Evolutionary conservation across 2,329 filamentous ascomycete species (phyloP), one percentile per base, ranked within the genome.

Genomic region (Metarhizium brunneum): DNA sequence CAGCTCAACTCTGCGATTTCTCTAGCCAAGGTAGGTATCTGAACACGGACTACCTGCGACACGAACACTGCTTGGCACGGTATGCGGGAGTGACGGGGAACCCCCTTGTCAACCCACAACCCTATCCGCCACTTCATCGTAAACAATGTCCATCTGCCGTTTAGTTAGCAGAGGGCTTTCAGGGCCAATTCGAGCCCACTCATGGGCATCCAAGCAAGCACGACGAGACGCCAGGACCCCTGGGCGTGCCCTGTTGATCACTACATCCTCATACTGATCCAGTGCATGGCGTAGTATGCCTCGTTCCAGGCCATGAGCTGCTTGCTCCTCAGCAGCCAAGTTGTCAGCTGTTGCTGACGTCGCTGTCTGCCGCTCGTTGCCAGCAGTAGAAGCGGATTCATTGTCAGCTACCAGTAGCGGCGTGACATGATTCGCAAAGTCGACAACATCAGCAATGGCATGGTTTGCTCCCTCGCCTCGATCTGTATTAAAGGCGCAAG

Each of bases 391-490:
- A 4, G 35, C 7, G 13, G 3, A 3, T 43, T 14, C 16, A 43
- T 43, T 43, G 4, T 16, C 16, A 6, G 43, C n/a, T 29, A 55
- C 49, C 35, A 67, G 58, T 2, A 57, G 29, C 0, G 69, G 65
- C 0, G 62, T 35, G 1, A 73, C 60, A 5, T 62, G 62, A 10
- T 71, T 67, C 0, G 71, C 67, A 47, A 82, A 69, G 40, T 77
- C 73, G 2, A 69, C 62, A 0, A 78, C 76, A 60, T 83, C 80
- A 6, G 75, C 64, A 40, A 83, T 78, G 2, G 76, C 79, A 53
- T 82, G 79, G 58, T 83, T 83, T 6, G 77, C 79, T 1, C 78
- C 80, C 64, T 83, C 80, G 2, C 80, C 80, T 13, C 80, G 73
- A 61, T 79, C 80, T 83, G 57, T 36, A 25, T 16, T 25, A 36